A percentile compares a stretch with the other conserved stretches of the same genome.
Conservation (phyloP, 805 yeast species). For the Yarrowia keelungensis region DNA sequence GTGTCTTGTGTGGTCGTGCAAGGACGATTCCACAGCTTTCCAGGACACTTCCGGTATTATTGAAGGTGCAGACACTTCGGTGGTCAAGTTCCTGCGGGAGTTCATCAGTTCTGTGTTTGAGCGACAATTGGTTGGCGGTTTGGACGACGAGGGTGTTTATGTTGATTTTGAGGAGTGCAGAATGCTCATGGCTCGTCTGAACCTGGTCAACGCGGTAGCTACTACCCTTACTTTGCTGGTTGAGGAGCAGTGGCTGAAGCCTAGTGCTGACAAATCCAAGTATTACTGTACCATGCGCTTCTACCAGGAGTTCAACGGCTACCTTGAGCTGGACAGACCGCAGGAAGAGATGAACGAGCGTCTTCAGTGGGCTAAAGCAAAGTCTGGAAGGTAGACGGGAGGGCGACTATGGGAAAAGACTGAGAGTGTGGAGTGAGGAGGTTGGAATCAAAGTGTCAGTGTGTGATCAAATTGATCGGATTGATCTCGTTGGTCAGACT, state of each 20-base stretch:
- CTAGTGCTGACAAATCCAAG: not conserved
- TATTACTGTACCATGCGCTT: conserved; percentile 23
- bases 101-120: conserved; percentile 17
- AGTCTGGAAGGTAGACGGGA: conserved; percentile 2
- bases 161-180: not conserved
- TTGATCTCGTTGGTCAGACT: too few relatives aligned
- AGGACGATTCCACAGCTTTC: conserved; percentile 12
- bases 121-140: not conserved
- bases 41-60: conserved; percentile 23
- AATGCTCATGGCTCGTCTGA: conserved; percentile 11
- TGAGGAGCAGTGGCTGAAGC: conserved; percentile 20
- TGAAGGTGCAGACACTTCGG: not conserved
- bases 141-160: conserved; percentile 20
- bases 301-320: conserved; percentile 28
- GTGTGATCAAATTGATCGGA: too few relatives aligned
- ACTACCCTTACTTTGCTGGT: not conserved
- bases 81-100: conserved; percentile 23
- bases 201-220: not conserved
- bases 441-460: too few relatives aligned
- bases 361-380: conserved; percentile 10
- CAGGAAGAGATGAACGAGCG: conserved; percentile 26
- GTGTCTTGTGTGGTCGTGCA: conserved; percentile 6
- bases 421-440: not conserved
- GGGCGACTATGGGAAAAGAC: not conserved
- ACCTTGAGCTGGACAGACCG: conserved; percentile 15